A percentile compares a stretch with the other conserved stretches of the same genome.
These are phyloP conservation scores for Trichomonas gallinae DNA, from an alignment of 208 protist genomes.

Conservation along the genomic window DNA sequence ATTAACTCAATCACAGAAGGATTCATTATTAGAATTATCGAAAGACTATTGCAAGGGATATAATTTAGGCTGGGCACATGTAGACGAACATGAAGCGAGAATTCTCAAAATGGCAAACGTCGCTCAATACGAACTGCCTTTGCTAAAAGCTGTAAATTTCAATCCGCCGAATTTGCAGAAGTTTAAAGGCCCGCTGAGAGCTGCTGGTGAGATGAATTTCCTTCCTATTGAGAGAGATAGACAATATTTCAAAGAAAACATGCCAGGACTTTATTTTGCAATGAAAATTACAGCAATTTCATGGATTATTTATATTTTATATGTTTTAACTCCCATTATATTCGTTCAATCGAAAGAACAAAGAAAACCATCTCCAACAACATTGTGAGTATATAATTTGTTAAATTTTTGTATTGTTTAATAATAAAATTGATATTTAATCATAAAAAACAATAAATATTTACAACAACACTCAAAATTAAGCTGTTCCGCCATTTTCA, in stretches of 20 bases:
- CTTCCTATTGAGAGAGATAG: neutral
- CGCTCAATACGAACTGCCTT: neutral
- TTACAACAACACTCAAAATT: too few relatives aligned
- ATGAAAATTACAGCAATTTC: neutral
- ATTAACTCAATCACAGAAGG: neutral
- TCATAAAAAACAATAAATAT: too few relatives aligned
- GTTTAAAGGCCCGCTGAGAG: neutral
- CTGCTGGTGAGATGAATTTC: neutral
- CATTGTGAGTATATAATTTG: too few relatives aligned
- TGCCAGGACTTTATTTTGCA: neutral
- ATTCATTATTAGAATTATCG: neutral
- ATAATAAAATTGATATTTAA: too few relatives aligned
- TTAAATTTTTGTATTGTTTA: too few relatives aligned
- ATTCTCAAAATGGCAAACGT: neutral
- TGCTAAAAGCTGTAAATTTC: neutral
- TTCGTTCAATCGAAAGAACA: too few relatives aligned
- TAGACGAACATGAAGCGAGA: neutral
- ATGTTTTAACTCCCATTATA: neutral
- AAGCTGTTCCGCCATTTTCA: too few relatives aligned
- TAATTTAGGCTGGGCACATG: neutral
- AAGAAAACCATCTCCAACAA: too few relatives aligned
- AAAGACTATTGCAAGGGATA: neutral
- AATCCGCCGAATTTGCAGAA: neutral
- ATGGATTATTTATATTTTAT: neutral
- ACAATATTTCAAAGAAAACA: neutral